Evolutionary conservation across 129 eudicot genomes (phyloP), one percentile per base, ranked within the genome.

Genomic region (Flaveria ramosissima): DNA sequence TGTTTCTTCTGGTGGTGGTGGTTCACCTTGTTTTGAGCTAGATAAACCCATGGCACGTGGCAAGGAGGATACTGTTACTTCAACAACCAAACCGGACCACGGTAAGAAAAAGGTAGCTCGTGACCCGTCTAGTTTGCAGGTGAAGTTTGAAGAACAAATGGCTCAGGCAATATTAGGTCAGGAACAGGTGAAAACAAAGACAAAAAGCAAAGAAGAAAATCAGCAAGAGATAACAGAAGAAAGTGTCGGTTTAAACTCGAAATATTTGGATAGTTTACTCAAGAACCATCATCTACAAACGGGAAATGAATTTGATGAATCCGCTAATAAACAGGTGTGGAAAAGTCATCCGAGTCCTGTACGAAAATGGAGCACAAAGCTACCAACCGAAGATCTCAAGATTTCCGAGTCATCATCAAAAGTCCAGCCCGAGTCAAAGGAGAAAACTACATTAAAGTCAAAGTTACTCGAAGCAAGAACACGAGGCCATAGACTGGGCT

Each of bases 381-480:
- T 90, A 30, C 92, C 91, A 15, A 75, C 83, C 8, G 88, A 76
- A 68, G 95, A 85, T 73, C 84, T 71, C 21, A 78, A 87, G 56
- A 67, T 84, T 68, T 82, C 96, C 1, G 91, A 86, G 75, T 83
- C 92, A n/a, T 82, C 95, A 65, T 80, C 86, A 8, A 90, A 87
- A 77, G 77, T 77, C 78, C 85, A 70, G 4, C 82, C 78, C 1
- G 92, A 91, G 63, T 78, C 83, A 51, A 94, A 86, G 84, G 93
- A 94, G 51, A 79, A 80, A 74, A 80, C 75, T 24, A 78, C 84
- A 7, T 77, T 94, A 65, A 91, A 89, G 85, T 85, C 93, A 67
- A 94, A 89, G 85, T 87, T 94, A 72, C 86, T 91, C n/a, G 96
- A 91, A 86, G 97, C 97, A 73, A 81, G 92, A 81, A 65, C 87